phyloP scores from a whole-genome alignment of 352 stramenopile species.

The Globisporangium perplexum region DNA sequence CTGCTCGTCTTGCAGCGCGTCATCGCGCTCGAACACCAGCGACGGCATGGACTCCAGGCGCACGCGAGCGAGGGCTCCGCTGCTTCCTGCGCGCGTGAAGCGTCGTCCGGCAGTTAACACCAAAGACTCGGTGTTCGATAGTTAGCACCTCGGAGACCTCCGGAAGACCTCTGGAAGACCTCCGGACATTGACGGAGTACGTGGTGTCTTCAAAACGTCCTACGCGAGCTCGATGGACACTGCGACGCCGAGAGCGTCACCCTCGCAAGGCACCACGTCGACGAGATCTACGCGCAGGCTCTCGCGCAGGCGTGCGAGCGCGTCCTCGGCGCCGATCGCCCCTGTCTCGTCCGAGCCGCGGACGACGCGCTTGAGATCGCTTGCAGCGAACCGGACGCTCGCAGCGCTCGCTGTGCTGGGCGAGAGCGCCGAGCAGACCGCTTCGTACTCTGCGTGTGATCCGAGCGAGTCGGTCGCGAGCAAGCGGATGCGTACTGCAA shows the following conservation, averaged over 20 bases:
- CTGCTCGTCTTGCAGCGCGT: conserved; percentile 32
- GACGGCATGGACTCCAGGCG: neutral
- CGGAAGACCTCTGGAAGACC: no score
- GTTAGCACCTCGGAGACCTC: no score
- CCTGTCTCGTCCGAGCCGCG: neutral
- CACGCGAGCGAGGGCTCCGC: no score
- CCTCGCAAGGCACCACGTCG: neutral
- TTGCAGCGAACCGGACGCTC: neutral
- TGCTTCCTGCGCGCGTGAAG: no score
- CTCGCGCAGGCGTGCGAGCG: conserved; percentile 4
- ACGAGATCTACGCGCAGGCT: conserved; percentile 8
- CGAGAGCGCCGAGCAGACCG: conserved; percentile 20
- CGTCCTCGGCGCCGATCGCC: neutral
- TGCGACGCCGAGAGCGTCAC: neutral
- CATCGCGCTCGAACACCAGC: conserved; percentile 4
- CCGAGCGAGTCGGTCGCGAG: neutral
- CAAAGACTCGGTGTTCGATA: no score
- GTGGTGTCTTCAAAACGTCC: neutral
- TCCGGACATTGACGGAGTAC: no score
- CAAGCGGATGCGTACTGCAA: conserved; percentile 10
- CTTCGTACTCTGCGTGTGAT: neutral
- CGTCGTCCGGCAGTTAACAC: no score
- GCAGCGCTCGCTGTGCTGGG: conserved; percentile 15
- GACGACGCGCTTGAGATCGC: neutral
- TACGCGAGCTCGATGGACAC: conserved; percentile 2